Base-by-base conservation (phyloP, 768 basidiomycete species). In the Hericium alpestre region DNA sequence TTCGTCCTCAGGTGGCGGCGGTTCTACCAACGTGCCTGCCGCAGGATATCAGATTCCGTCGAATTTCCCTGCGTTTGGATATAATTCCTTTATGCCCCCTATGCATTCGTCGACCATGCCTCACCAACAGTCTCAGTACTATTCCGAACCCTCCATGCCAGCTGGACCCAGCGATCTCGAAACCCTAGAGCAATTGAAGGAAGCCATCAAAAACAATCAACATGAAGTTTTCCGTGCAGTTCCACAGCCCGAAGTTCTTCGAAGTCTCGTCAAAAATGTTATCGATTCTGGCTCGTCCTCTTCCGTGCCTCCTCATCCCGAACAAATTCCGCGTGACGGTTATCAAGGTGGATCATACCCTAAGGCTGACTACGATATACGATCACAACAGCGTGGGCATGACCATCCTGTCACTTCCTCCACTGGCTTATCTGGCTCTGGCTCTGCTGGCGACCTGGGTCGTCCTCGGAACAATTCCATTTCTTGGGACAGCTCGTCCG, bases 171-270 rank as follows among this genome's bases (percentile, higher is more conserved):
- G 74, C 65, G 88, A 89, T 70, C 77, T 90, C 59, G 84, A 88
- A 66, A 76, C 83, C 37, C 77, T 90, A 58, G 81, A 89, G 70
- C 81, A 81, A 56, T 81, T 90, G 68, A 90, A 90, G 68, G 72
- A 80, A 22, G 72, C 79, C 56, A 90, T 90, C 69, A 84, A 82
- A 65, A 76, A 74, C 37, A 80, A 79, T 52, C 87, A 90, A 65
- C 87, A 90, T 68, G 80, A 86, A 56, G 74, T 82, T 62, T 90
- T 80, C 67, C 78, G 79, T 22, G 79, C 87, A 27, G 66, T 79
- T 49, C 86, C 88, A 23, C 77, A 82, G 58, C 88, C 87, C 27
- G 74, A 74, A 15, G 78, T 76, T 51, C 79, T 90, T 40, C 83
- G 82, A 38, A 76, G 73, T 51, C 70, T 86, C 56, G 90, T 86